Evolutionary conservation across 2,329 filamentous ascomycete species (phyloP).

Genomic region (Nothophaeocryptopus gaeumannii): DNA sequence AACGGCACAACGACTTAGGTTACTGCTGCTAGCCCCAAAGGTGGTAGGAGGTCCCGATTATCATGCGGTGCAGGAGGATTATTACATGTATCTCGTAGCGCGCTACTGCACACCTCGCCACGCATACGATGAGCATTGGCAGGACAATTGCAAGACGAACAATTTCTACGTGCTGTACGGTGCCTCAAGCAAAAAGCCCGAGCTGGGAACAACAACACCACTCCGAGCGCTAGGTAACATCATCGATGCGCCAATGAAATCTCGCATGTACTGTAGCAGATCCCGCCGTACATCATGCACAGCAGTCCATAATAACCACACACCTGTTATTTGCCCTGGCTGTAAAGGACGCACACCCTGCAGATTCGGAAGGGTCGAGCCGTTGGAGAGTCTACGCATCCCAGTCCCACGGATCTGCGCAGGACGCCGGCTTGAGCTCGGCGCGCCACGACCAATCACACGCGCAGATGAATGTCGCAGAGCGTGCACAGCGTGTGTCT

Average conservation of each 20-base stretch:
- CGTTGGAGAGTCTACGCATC: slow-evolving; percentile 17
- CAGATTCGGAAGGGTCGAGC: slow-evolving; percentile 25
- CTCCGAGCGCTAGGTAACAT: not conserved
- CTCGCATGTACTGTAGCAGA: slow-evolving; percentile 7
- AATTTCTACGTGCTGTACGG: not conserved
- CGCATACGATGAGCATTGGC: too few species aligned
- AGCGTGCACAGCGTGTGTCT: slow-evolving; percentile 3
- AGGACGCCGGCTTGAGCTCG: slow-evolving; percentile 22
- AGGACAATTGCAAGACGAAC: too few species aligned
- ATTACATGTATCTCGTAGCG: not conserved
- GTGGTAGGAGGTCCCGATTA: slow-evolving; percentile 18
- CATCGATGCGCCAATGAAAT: not conserved
- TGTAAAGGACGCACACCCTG: slow-evolving; percentile 12
- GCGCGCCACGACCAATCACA: slow-evolving; percentile 20
- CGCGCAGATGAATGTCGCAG: slow-evolving; percentile 5
- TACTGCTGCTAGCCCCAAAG: not conserved
- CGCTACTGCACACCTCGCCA: too few species aligned
- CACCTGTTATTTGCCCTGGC: not conserved
- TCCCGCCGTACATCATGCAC: not conserved
- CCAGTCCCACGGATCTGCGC: slow-evolving; percentile 21
- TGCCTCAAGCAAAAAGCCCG: slow-evolving; percentile 14
- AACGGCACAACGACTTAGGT: too few species aligned
- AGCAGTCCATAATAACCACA: slow-evolving; percentile 1
- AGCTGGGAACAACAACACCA: slow-evolving; percentile 17
- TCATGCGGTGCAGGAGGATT: slow-evolving; percentile 1